phyloP scores from a whole-genome alignment of 2,329 filamentous ascomycete species.

The Phyllosticta ampelicida region DNA sequence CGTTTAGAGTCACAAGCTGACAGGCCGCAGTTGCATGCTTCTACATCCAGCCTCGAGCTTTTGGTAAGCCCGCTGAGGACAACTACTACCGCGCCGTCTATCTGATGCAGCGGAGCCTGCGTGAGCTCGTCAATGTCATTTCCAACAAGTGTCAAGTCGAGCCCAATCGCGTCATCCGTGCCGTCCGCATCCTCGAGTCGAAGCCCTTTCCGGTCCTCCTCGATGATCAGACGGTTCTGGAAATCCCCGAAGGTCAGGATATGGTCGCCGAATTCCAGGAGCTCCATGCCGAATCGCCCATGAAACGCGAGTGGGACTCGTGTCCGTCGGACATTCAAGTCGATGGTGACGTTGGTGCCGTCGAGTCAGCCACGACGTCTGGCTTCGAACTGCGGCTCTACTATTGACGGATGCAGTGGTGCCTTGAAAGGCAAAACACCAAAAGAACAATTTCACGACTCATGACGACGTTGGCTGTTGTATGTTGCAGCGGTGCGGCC shows the following conservation, averaged over 20 bases:
- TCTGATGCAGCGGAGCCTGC: conserved; percentile 62
- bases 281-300: conserved; percentile 36
- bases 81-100: conserved; percentile 80
- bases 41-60: conserved; percentile 55
- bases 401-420: conserved; percentile 26
- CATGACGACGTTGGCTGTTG: background rate
- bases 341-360: conserved; percentile 36
- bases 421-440: background rate
- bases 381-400: conserved; percentile 40
- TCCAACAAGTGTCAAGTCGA: conserved; percentile 75
- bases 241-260: conserved; percentile 82
- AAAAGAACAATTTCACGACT: background rate
- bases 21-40: conserved; percentile 64
- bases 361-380: conserved; percentile 33
- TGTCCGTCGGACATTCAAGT: conserved; percentile 37
- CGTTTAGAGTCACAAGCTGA: conserved; percentile 22
- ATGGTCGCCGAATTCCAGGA: conserved; percentile 66
- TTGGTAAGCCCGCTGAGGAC: conserved; percentile 38
- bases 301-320: conserved; percentile 45
- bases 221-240: conserved; percentile 78
- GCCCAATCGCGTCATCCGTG: conserved; percentile 56
- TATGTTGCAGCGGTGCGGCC: background rate
- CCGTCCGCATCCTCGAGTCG: conserved; percentile 55
- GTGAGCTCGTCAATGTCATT: conserved; percentile 62
- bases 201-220: conserved; percentile 73